These are phyloP conservation scores for Conringia planisiliqua DNA, from an alignment of 345 rosid species.

Conservation along the genomic window DNA sequence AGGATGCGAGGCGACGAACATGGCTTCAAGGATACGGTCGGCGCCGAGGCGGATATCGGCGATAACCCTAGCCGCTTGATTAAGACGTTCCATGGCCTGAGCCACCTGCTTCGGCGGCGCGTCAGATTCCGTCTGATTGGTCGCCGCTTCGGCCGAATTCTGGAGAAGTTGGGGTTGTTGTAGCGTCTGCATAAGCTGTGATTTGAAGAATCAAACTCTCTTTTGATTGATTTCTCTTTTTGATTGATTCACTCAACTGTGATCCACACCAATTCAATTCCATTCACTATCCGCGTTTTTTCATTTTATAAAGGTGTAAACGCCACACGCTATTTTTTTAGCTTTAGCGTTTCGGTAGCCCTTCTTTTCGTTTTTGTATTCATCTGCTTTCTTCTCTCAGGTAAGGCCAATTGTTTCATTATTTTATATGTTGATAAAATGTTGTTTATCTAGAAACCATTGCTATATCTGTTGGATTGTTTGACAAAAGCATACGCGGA, in stretches of 20 bases:
- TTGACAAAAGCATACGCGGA: no score
- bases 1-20: conserved; percentile 64
- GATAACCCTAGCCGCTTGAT: conserved; percentile 80
- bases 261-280: neutral
- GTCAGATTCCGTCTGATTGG: conserved; percentile 41
- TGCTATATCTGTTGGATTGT: no score
- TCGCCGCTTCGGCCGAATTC: conserved; percentile 23
- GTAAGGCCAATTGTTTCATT: no score
- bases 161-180: conserved; percentile 39
- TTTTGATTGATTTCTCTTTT: neutral
- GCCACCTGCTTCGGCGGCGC: conserved; percentile 99
- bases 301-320: no score
- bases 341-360: no score
- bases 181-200: conserved; percentile 37
- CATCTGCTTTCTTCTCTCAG: no score
- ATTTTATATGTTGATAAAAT: no score
- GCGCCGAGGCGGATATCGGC: conserved; percentile 89
- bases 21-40: conserved; percentile 87
- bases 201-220: conserved; percentile 7
- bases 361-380: no score
- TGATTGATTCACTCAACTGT: neutral
- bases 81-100: conserved; percentile 83
- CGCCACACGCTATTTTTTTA: no score
- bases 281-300: no score
- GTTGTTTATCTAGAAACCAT: no score